Evolutionary conservation across 345 rosid genomes (phyloP).

Genomic region (Salix udensis): DNA sequence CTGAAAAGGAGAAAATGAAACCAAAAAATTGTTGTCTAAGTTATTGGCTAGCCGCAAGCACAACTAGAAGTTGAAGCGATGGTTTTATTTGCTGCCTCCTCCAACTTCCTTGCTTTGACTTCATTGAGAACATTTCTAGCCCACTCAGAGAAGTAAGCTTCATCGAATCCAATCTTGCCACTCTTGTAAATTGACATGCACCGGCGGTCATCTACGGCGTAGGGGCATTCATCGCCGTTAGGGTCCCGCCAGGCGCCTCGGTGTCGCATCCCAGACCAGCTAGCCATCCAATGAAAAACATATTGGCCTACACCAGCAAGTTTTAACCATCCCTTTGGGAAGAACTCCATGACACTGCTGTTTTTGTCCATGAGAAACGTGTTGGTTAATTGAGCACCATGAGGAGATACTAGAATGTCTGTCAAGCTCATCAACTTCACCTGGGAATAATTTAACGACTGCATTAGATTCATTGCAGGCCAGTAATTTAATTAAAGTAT

Average conservation of each 20-base stretch:
- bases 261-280: conserved; percentile 79
- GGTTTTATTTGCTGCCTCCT: not conserved
- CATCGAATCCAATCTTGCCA: conserved; percentile 52
- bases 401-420: conserved; percentile 59
- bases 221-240: conserved; percentile 49
- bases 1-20: not conserved
- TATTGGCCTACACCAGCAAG: conserved; percentile 74
- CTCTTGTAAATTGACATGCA: conserved; percentile 69
- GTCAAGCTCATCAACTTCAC: conserved; percentile 64
- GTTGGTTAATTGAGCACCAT: conserved; percentile 79
- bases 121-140: conserved; percentile 41
- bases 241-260: conserved; percentile 78
- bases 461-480: not conserved
- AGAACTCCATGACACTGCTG: conserved; percentile 77
- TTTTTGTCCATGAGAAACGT: conserved; percentile 63
- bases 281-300: conserved; percentile 65
- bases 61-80: conserved; percentile 20
- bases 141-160: conserved; percentile 52
- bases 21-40: not conserved
- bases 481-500: not conserved
- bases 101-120: conserved; percentile 30
- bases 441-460: conserved; percentile 18
- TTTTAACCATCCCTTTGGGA: conserved; percentile 71
- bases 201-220: conserved; percentile 50
- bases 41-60: conserved; percentile 14